Base-by-base conservation (phyloP, 2,329 filamentous ascomycete species). In the Penicillium griseofulvum region DNA sequence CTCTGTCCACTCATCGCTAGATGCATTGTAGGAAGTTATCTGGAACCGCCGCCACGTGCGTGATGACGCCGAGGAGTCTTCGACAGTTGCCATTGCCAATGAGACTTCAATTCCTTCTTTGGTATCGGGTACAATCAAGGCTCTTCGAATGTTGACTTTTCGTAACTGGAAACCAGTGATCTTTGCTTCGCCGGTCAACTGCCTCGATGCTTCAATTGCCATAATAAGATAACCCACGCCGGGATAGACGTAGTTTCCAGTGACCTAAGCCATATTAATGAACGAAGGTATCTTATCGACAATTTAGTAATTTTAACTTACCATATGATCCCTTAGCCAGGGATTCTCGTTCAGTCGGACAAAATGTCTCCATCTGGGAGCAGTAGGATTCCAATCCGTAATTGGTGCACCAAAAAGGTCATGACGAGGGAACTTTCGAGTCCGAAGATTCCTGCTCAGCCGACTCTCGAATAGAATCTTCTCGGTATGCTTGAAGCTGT, bases 1-100 rank as follows among this genome's bases (percentile, higher is more conserved):
- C 42, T 74, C 68, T 26, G 64, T 67, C 72, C 71, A 74, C 12
- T 66, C 57, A 19, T 68, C 61, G 10, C 61, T 64, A 10, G 57
- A 59, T 5, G 58, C 50, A 47, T 68, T 66, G 53, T 69, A 71
- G 1, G 70, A 73, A 49, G 58, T 63, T 19, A 72, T 64, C 5
- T 62, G 56, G 49, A 73, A 73, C n/a, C 61, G 62, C 8, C 58
- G 64, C 69, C 68, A 71, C 1, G 50, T 39, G 17, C 55, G 59
- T 8, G 63, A 61, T 10, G 59, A 52, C 4, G 60, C 62, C 2
- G 62, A 50, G 9, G 17, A 22, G 31, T 65, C 61, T 22, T 70
- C 65, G 24, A 61, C 52, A 14, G 51, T 60, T 10, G 54, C 58
- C 56, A 70, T 63, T 10, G 64, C 65, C 8, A 73, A 41, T 33